Percentiles rank a stretch among this genome's conserved stretches.
phyloP scores from a whole-genome alignment of 1,284 basidiomycete genomes.

The Ustilago tritici region DNA sequence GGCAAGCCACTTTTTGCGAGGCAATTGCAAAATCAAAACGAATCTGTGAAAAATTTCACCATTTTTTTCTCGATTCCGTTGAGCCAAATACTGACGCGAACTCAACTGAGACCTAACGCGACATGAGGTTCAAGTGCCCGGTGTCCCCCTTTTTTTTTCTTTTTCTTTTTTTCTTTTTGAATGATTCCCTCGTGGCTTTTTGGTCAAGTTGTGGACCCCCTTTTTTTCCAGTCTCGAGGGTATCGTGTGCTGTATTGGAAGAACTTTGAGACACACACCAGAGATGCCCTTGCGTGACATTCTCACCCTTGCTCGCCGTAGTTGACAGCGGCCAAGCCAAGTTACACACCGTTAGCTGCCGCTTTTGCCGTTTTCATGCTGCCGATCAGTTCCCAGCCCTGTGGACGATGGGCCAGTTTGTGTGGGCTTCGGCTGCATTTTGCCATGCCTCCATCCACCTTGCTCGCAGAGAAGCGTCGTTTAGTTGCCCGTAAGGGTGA shows the following conservation, averaged over 20 bases:
- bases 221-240: neutral
- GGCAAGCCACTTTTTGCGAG: constrained; percentile 5
- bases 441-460: neutral
- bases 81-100: neutral
- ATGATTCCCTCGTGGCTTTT: constrained; percentile 3
- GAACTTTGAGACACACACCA: constrained; percentile 5
- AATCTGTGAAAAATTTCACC: neutral
- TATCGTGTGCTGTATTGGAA: constrained; percentile 15
- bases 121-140: constrained; percentile 4
- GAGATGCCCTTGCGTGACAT: neutral
- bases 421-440: neutral
- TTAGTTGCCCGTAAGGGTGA: constrained; percentile 8
- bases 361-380: constrained; percentile 8
- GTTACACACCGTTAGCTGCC: constrained; percentile 6
- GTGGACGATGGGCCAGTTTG: neutral
- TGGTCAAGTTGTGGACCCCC: constrained; percentile 1
- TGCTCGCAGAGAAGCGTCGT: neutral
- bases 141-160: constrained; percentile 11
- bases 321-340: constrained; percentile 8
- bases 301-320: neutral
- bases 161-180: neutral
- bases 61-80: neutral
- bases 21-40: neutral
- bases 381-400: constrained; percentile 10
- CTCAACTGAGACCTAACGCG: constrained; percentile 8